phyloP scores from a whole-genome alignment of 352 stramenopile species.

The Phytophthora melonis region DNA sequence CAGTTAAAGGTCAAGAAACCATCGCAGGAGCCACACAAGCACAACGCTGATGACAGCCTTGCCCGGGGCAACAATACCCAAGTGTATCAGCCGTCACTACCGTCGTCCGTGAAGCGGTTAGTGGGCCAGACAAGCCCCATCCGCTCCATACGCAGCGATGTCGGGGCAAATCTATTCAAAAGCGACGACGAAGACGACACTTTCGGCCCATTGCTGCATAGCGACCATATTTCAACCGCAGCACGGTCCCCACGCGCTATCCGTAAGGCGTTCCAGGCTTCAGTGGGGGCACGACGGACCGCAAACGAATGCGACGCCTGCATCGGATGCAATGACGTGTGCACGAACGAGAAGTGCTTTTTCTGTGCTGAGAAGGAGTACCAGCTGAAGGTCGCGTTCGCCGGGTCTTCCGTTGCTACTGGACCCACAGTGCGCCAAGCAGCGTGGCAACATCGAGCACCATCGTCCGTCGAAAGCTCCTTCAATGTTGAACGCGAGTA shows the following conservation, averaged over 20 bases:
- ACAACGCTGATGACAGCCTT: slow-evolving; percentile 21
- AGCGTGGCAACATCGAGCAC: slow-evolving; percentile 37
- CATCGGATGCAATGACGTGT: slow-evolving; percentile 84
- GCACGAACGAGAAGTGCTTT: slow-evolving; percentile 65
- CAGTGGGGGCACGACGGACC: slow-evolving; percentile 35
- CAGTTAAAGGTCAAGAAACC: not conserved
- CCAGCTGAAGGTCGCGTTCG: slow-evolving; percentile 64
- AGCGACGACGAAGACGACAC: slow-evolving; percentile 31
- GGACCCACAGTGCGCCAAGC: slow-evolving; percentile 31
- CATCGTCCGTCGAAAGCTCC: slow-evolving; percentile 38
- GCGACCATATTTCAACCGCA: slow-evolving; percentile 20
- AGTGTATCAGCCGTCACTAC: slow-evolving; percentile 18
- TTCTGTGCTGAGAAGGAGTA: slow-evolving; percentile 85
- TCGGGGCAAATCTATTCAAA: slow-evolving; percentile 14
- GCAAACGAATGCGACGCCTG: slow-evolving; percentile 75
- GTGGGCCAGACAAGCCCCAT: slow-evolving; percentile 25
- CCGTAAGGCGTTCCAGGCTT: slow-evolving; percentile 32
- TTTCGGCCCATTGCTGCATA: slow-evolving; percentile 14
- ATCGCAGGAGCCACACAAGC: slow-evolving; percentile 14
- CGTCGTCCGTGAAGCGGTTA: slow-evolving; percentile 20
- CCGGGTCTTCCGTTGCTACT: slow-evolving; percentile 33
- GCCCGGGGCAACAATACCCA: slow-evolving; percentile 15
- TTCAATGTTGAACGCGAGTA: slow-evolving; percentile 66
- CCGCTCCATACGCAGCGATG: slow-evolving; percentile 11
- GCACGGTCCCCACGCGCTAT: slow-evolving; percentile 23